phyloP scores from a whole-genome alignment of 2,329 filamentous ascomycete species.

The Talaromyces sp. region DNA sequence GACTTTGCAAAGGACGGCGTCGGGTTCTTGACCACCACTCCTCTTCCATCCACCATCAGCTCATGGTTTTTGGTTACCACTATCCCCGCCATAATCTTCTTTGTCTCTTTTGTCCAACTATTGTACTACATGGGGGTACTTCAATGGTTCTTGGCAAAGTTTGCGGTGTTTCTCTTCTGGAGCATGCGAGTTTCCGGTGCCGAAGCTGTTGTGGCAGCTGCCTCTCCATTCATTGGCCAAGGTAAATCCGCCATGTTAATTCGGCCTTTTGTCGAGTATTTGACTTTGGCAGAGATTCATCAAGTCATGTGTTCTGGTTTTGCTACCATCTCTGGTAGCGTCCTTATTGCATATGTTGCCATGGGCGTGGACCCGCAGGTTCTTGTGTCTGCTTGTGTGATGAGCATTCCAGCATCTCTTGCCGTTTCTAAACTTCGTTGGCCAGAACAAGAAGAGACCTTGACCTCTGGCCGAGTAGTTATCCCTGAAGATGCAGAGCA shows the following conservation, averaged over 20 bases:
- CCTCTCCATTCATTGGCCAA: slow-evolving; percentile 91
- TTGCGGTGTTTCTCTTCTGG: slow-evolving; percentile 91
- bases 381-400: slow-evolving; percentile 86
- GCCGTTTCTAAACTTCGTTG: slow-evolving; percentile 87
- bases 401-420: slow-evolving; percentile 89
- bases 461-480: slow-evolving; percentile 77
- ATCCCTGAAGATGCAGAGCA: slow-evolving; percentile 68
- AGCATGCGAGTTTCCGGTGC: slow-evolving; percentile 80
- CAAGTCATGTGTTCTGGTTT: slow-evolving; percentile 92
- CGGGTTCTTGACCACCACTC: slow-evolving; percentile 62
- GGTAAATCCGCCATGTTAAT: slow-evolving; percentile 93
- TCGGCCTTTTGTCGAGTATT: slow-evolving; percentile 77
- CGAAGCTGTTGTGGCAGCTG: slow-evolving; percentile 89
- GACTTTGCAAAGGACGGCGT: slow-evolving; percentile 55
- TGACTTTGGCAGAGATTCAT: slow-evolving; percentile 85
- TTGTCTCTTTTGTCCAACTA: slow-evolving; percentile 86
- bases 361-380: slow-evolving; percentile 83
- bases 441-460: slow-evolving; percentile 80
- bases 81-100: slow-evolving; percentile 93
- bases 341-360: slow-evolving; percentile 79
- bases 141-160: slow-evolving; percentile 87
- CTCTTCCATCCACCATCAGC: slow-evolving; percentile 34
- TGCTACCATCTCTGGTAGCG: slow-evolving; percentile 85
- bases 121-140: slow-evolving; percentile 77
- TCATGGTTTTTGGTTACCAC: slow-evolving; percentile 75